phyloP scores from a whole-genome alignment of 768 basidiomycete species.

The Suillus lakei region DNA sequence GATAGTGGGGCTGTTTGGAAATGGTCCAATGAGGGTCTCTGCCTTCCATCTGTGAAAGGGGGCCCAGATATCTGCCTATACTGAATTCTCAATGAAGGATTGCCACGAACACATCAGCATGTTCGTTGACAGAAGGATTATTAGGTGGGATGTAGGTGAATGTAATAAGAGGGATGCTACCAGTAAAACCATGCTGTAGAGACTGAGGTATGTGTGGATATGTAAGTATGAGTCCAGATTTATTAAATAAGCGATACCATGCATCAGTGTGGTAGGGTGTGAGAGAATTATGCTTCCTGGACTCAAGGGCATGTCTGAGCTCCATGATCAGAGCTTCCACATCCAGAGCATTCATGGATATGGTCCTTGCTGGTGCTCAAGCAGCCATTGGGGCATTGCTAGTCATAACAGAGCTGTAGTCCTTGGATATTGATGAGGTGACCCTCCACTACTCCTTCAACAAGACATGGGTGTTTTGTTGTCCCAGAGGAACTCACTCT shows the following conservation, averaged over 20 bases:
- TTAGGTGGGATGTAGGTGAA: conserved; percentile 40
- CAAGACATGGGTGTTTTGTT: conserved; percentile 16
- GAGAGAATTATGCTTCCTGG: conserved; percentile 27
- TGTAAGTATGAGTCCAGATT: conserved; percentile 21
- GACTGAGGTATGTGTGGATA: conserved; percentile 32
- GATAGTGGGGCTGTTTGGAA: conserved; percentile 44
- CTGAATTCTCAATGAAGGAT: conserved; percentile 24
- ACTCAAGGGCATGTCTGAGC: conserved; percentile 43
- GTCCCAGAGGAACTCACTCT: conserved; percentile 22
- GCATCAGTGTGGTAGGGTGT: conserved; percentile 35
- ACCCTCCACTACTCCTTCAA: no score
- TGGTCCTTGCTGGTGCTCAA: conserved; percentile 20
- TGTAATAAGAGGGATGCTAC: conserved; percentile 25
- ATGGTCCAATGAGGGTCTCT: conserved; percentile 38
- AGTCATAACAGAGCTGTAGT: conserved; percentile 39
- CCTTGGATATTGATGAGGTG: conserved; percentile 28
- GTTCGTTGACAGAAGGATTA: conserved; percentile 22
- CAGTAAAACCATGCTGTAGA: conserved; percentile 34
- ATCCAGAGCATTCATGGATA: conserved; percentile 48
- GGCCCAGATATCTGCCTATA: conserved; percentile 37
- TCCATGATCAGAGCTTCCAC: conserved; percentile 40
- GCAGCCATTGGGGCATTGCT: conserved; percentile 36
- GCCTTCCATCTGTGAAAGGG: conserved; percentile 23
- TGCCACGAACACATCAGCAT: not conserved
- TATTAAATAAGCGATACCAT: conserved; percentile 36